These are phyloP conservation scores for Collybiopsis confluens DNA, from an alignment of 768 basidiomycete species.

Conservation along the genomic window DNA sequence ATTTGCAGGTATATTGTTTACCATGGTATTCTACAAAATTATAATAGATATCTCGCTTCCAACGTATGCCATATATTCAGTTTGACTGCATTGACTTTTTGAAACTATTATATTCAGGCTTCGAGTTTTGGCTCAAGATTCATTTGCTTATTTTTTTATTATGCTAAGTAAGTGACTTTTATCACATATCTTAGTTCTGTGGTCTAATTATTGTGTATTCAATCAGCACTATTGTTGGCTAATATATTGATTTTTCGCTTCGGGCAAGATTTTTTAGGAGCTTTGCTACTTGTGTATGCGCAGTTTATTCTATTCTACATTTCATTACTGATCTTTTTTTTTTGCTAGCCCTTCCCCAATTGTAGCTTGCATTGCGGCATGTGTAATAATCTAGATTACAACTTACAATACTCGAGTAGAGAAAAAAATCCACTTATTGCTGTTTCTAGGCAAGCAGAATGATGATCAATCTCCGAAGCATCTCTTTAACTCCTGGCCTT, in stretches of 20 bases:
- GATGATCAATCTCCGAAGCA: conserved; percentile 19
- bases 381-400: not conserved
- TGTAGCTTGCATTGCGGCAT: conserved; percentile 16
- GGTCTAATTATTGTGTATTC: not conserved
- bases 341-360: conserved; percentile 12
- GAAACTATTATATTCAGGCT: not conserved
- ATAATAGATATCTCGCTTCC: conserved; percentile 9
- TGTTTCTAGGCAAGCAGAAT: conserved; percentile 19
- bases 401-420: too few species aligned
- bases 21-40: conserved; percentile 15
- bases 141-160: conserved; percentile 18
- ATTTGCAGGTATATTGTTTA: conserved; percentile 15
- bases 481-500: not conserved
- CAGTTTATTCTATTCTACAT: too few species aligned
- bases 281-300: conserved; percentile 19
- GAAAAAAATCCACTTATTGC: not conserved
- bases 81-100: not conserved
- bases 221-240: conserved; percentile 12
- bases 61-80: conserved; percentile 12
- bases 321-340: too few species aligned
- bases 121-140: conserved; percentile 19
- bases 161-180: conserved; percentile 14
- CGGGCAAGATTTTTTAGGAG: conserved; percentile 17
- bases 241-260: conserved; percentile 17
- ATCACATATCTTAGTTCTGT: not conserved